Evolutionary conservation across 371 early-diverging fungal genomes (phyloP).

Genomic region (Syncephalastrum sp.): DNA sequence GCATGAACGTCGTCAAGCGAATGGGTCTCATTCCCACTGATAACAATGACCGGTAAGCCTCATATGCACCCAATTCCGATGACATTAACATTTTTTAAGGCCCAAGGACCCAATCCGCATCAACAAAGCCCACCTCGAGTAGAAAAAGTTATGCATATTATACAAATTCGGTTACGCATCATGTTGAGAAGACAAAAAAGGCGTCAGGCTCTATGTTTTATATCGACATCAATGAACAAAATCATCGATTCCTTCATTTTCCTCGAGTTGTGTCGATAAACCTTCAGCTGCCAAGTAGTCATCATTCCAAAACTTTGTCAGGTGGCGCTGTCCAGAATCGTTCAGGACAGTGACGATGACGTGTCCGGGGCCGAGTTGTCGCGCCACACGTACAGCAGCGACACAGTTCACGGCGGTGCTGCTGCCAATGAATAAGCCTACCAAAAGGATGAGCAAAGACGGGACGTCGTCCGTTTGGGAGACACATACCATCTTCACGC

Average conservation of each 20-base stretch:
- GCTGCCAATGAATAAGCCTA: constrained; percentile 85
- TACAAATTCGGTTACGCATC: too few species aligned
- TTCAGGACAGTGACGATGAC: constrained; percentile 82
- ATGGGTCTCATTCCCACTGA: constrained; percentile 73
- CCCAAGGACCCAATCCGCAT: constrained; percentile 44
- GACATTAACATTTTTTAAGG: constrained; percentile 13
- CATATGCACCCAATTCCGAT: not conserved
- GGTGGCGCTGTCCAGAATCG: constrained; percentile 82
- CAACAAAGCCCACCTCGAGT: constrained; percentile 32
- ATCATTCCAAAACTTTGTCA: constrained; percentile 82
- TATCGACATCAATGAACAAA: constrained; percentile 18
- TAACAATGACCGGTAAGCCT: constrained; percentile 45
- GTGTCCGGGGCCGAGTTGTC: constrained; percentile 72
- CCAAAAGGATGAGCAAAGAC: not conserved
- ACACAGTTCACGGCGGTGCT: constrained; percentile 93
- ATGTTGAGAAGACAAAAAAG: too few species aligned
- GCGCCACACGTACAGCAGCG: constrained; percentile 77
- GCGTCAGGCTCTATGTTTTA: too few species aligned
- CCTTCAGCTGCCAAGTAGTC: constrained; percentile 37
- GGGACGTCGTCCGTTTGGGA: not conserved
- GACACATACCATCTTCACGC: constrained; percentile 68
- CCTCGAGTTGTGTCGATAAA: constrained; percentile 27
- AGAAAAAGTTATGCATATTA: not conserved
- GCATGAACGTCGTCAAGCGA: constrained; percentile 68
- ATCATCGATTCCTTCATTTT: constrained; percentile 34